These are phyloP conservation scores for Eragrostis nindensis DNA, from an alignment of 176 grass and related monocot species.

Conservation along the genomic window DNA sequence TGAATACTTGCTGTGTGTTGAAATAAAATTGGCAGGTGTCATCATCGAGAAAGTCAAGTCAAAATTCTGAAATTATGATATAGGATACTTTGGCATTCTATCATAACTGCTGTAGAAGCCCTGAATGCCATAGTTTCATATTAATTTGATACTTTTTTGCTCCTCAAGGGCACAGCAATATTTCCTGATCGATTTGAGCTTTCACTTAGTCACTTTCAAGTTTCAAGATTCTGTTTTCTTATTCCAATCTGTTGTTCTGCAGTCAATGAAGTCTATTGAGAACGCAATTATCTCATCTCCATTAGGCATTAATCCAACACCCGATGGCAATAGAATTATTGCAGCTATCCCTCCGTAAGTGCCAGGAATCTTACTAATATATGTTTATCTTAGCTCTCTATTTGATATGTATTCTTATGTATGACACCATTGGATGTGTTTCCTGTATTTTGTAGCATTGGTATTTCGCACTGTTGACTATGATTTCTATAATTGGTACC, in stretches of 20 bases:
- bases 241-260: conserved; percentile 35
- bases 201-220: no score
- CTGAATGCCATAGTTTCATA: not conserved
- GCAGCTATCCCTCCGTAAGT: conserved; percentile 81
- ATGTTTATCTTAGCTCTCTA: conserved; percentile 10
- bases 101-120: not conserved
- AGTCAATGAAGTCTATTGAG: conserved; percentile 91
- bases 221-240: conserved; percentile 11
- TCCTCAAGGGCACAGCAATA: not conserved
- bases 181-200: not conserved
- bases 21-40: not conserved
- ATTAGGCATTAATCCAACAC: conserved; percentile 82
- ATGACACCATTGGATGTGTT: not conserved
- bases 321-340: conserved; percentile 83
- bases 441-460: not conserved
- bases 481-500: not conserved
- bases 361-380: not conserved
- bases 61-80: not conserved
- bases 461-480: not conserved
- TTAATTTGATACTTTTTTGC: conserved; percentile 17
- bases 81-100: not conserved
- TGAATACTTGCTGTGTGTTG: not conserved
- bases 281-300: conserved; percentile 81
- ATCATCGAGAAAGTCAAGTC: not conserved
- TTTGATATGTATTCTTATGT: not conserved